Conservation (phyloP, 352 stramenopile genomes). For the Phytophthora idaei region DNA sequence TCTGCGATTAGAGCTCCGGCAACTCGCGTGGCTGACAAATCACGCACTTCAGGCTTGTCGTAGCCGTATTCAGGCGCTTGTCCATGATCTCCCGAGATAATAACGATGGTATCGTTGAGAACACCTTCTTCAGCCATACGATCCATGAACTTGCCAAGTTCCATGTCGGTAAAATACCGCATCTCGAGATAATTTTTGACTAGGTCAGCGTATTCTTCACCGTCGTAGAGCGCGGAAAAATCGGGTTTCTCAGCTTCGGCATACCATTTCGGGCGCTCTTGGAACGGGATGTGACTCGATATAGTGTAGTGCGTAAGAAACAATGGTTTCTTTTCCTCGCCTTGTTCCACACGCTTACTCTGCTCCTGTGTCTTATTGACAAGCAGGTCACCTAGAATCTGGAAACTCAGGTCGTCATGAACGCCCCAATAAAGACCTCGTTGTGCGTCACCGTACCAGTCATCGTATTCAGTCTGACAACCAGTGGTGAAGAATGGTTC, state of each 20-base stretch:
- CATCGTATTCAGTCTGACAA: constrained; percentile 45
- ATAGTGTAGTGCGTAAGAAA: constrained; percentile 72
- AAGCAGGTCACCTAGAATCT: constrained; percentile 51
- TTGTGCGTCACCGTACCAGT: constrained; percentile 36
- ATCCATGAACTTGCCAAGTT: constrained; percentile 61
- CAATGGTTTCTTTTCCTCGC: constrained; percentile 42
- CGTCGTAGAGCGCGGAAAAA: constrained; percentile 42
- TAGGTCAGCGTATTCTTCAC: constrained; percentile 22
- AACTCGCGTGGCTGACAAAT: constrained; percentile 39
- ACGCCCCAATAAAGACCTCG: constrained; percentile 44
- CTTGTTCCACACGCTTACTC: constrained; percentile 17
- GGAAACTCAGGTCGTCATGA: constrained; percentile 57
- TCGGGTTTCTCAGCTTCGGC: constrained; percentile 36
- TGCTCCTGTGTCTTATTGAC: constrained; percentile 51
- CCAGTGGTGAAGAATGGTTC: constrained; percentile 55
- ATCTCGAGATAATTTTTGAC: constrained; percentile 50
- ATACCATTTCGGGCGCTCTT: constrained; percentile 46
- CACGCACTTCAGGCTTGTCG: constrained; percentile 31
- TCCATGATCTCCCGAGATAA: constrained; percentile 57
- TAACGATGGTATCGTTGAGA: constrained; percentile 60
- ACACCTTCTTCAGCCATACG: constrained; percentile 45
- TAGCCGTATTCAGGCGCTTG: constrained; percentile 48
- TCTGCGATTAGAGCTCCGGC: constrained; percentile 45
- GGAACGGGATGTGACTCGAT: constrained; percentile 55
- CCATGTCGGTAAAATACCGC: constrained; percentile 55